Base-by-base conservation (phyloP, 2,329 filamentous ascomycete genomes). In the Helotiales sp. region DNA sequence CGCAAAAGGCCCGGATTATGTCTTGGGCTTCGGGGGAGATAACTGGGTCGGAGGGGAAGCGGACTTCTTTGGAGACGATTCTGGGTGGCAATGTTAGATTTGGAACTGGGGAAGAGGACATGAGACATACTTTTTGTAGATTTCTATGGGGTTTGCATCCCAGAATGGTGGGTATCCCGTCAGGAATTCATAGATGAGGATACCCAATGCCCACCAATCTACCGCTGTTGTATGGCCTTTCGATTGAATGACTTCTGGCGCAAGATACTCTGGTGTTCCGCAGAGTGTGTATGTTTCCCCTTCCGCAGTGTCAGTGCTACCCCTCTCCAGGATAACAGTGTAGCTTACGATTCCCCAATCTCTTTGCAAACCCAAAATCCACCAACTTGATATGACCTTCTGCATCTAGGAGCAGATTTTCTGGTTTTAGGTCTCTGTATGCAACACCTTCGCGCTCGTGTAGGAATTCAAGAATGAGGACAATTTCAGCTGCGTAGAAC, bases 161-260 rank as follows among this genome's bases (percentile, higher is more conserved):
- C 92, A 96, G 77, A 95, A 96, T 0, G 92, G 92, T 15, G 92
- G 92, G 75, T 94, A 93, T 30, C 92, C 92, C 10, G 92, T 93
- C 58, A 95, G 81, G 76, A 95, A 95, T 77, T 96, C 92, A 78
- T 93, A 95, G 67, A 95, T 89, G 65, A 96, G 80, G 72, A 95
- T 93, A 28, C 92, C 92, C 72, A 96, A 83, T 0, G 92, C 92
- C 92, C 92, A 95, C 92, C 92, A 95, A 81, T 95, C 92, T 40
- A 95, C 92, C 15, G 92, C 91, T 2, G 87, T 89, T 2, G 87
- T 89, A 75, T 91, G 88, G 13, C 91, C 92, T 77, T 92, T 93
- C 77, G 93, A 93, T 71, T 93, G 88, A 72, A 95, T 94, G 49
- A 95, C 92, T 80, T 95, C 92, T 5, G 92, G 92, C 1, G 92